Conservation (phyloP, 1,139 yeast genomes). For the Candida dubliniensis region DNA sequence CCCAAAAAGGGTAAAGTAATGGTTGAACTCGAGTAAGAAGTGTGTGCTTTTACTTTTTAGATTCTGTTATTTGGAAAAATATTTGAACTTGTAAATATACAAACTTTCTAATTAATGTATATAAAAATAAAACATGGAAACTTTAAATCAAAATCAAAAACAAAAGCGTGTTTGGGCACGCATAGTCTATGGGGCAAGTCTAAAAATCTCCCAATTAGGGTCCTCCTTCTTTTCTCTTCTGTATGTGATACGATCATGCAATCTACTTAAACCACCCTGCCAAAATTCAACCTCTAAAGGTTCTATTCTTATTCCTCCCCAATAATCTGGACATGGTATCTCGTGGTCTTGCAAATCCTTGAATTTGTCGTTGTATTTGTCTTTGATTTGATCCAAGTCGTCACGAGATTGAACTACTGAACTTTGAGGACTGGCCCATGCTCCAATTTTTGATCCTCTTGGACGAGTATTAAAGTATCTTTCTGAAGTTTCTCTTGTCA, state of each 20-base stretch:
- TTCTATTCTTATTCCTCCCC: constrained; percentile 92
- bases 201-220: constrained; percentile 58
- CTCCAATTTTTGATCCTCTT: constrained; percentile 89
- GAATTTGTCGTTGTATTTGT: constrained; percentile 56
- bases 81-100: constrained; percentile 4
- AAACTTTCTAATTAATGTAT: not conserved
- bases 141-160: not conserved
- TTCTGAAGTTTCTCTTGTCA: constrained; percentile 70
- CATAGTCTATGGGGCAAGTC: constrained; percentile 67
- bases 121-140: not conserved
- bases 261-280: constrained; percentile 91
- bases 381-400: constrained; percentile 56
- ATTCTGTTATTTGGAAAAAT: not conserved
- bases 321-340: constrained; percentile 86
- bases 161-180: not conserved
- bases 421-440: constrained; percentile 95
- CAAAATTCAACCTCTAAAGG: constrained; percentile 94
- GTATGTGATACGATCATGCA: constrained; percentile 87
- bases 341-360: constrained; percentile 54
- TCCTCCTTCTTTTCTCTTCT: constrained; percentile 50
- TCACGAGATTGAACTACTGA: constrained; percentile 55
- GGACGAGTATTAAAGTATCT: constrained; percentile 86
- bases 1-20: constrained; percentile 21
- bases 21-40: constrained; percentile 7
- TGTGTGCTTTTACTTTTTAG: not conserved